These are phyloP conservation scores for Dendrostoma leiphaemia DNA, from an alignment of 2,329 filamentous ascomycete species.

Conservation along the genomic window DNA sequence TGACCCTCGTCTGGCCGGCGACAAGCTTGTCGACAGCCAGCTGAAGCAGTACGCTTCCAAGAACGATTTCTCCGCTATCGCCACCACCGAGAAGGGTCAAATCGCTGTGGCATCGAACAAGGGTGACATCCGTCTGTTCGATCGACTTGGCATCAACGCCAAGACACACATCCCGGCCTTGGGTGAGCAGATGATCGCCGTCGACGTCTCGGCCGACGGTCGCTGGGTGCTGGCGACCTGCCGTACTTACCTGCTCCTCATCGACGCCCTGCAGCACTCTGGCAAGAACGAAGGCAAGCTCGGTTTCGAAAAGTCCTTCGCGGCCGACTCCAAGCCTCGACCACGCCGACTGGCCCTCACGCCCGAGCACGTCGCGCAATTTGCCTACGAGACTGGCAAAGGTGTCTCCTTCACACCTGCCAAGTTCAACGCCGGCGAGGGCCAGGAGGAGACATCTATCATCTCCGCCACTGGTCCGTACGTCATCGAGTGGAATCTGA, in stretches of 20 bases:
- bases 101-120: slow-evolving; percentile 97
- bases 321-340: slow-evolving; percentile 89
- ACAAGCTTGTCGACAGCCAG: slow-evolving; percentile 89
- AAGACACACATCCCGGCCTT: slow-evolving; percentile 96
- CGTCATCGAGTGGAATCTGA: slow-evolving; percentile 93
- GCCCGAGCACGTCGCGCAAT: slow-evolving; percentile 91
- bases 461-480: slow-evolving; percentile 96
- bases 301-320: slow-evolving; percentile 93
- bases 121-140: slow-evolving; percentile 93
- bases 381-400: slow-evolving; percentile 91
- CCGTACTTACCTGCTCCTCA: slow-evolving; percentile 88
- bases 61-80: slow-evolving; percentile 93
- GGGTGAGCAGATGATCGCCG: slow-evolving; percentile 89
- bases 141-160: slow-evolving; percentile 92
- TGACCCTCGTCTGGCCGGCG: slow-evolving; percentile 84
- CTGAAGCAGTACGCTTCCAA: slow-evolving; percentile 96
- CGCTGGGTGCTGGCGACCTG: slow-evolving; percentile 95
- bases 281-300: slow-evolving; percentile 98
- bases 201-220: slow-evolving; percentile 93
- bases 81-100: slow-evolving; percentile 94
- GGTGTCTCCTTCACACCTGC: slow-evolving; percentile 86
- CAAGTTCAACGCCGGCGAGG: slow-evolving; percentile 87
- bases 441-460: slow-evolving; percentile 83
- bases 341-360: slow-evolving; percentile 86
- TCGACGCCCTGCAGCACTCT: slow-evolving; percentile 84